Evolutionary conservation across 257 asterid genomes (phyloP), one percentile per base, ranked within the genome.

Genomic region (Avicennia marina): DNA sequence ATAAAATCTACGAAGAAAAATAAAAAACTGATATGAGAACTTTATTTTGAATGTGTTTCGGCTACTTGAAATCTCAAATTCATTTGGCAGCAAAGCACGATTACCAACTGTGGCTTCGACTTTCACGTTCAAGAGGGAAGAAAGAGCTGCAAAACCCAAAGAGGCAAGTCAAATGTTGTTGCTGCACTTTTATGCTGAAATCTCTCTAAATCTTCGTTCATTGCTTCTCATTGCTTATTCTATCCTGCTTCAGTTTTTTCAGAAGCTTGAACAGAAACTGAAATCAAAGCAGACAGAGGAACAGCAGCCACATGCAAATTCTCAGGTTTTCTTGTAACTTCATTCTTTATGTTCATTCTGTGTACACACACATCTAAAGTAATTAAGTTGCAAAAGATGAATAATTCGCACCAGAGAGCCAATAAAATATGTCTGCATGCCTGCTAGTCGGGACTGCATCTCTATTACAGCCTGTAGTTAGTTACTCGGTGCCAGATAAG

Each of bases 121-220:
- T 53, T 87, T 83, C 78, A 74, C 62, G 68, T 81, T 90, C 64
- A 84, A 72, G 79, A 84, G 95, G 60, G 95, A 87, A 64, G 94
- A 87, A 73, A 75, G 98, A 75, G 96, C 81, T 24, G 83, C 75
- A 65, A 90, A 82, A 60, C 82, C 87, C 24, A 85, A 73, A 79
- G 96, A 90, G 94, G 98, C 67, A 77, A 72, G 85, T 67, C 13
- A 36, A 24, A 15, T 4, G 22, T 2, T 15, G 3, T 27, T 53
- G n/a, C n/a, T 22, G 21, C 20, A 16, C 2, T 58, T 51, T 21
- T n/a, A 33, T 62, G 27, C 41, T 16, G 31, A 48, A 41, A 16
- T 4, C 13, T 38, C 12, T 62, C 11, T 10, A 11, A 57, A 43
- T 29, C 17, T n/a, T 27, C 33, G 19, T 15, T 44, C 41, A 31